Base-by-base conservation (phyloP, 805 yeast genomes). In the Tetrapisispora pingtungensis region DNA sequence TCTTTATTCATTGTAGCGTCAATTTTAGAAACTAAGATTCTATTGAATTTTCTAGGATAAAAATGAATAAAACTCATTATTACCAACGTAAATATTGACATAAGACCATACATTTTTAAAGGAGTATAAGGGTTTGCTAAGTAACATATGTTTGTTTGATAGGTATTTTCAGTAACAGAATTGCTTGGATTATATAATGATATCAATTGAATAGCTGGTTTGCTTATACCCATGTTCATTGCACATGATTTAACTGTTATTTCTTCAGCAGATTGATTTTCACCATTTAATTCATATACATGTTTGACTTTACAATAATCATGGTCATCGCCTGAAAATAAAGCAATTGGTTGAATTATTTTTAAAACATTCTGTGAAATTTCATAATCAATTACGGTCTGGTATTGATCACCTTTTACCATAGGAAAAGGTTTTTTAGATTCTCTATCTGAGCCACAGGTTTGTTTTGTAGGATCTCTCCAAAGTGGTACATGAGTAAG, bases 281-380 rank as follows among this genome's bases (percentile, higher is more conserved):
- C 61, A 13, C 57, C 58, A 36, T 53, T 46, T 1, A 44, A 40
- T 0, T 50, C 50, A 46, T 66, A 58, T 10, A 50, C 33, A 59
- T 90, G 97, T 18, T 66, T 65, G 27, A 82, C 73, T 51, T 84
- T 86, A 61, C 99, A 93, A 54, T 86, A 88, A 61, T 93, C 98
- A 66, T 93, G 99, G 61, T 93, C 98, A 61, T 93, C 99, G 1
- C 98, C 99, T 6, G 94, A 78, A 57, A 88, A 85, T 4, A 84
- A 71, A 10, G 80, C 62, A 14, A 69, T 69, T 0, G 99, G 99
- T 38, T 73, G 65, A 1, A 90, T 60, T 10, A 64, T 67, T 7
- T 69, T 54, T 37, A 93, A 63, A 5, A 93, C 70, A 18, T 75
- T 72, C 34, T 76, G 71, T 0, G 90, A 69, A 4, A 82, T 56